Conservation (phyloP, 2,329 filamentous ascomycete genomes). For the Penicillium brasilianum region DNA sequence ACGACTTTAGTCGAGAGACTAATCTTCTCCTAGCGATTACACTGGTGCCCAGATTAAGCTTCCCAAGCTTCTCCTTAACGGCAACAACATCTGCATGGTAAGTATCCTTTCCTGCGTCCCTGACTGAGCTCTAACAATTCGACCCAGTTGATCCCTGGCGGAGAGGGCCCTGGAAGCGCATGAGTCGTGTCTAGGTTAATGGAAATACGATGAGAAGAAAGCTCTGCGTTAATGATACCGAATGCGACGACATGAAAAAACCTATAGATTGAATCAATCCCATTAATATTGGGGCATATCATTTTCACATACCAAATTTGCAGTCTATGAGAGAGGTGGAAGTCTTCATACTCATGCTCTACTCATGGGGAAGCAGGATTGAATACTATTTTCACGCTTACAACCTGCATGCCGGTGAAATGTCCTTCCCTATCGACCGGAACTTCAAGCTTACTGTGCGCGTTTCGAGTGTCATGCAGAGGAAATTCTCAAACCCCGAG, state of each 20-base stretch:
- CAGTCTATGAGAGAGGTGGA: too few species aligned
- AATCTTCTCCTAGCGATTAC: slow-evolving; percentile 71
- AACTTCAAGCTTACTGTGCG: background rate
- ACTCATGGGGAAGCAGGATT: too few species aligned
- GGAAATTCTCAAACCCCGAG: background rate
- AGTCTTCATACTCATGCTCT: too few species aligned
- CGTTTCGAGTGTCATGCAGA: background rate
- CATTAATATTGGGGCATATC: background rate
- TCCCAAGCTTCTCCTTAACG: slow-evolving; percentile 92
- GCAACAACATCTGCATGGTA: slow-evolving; percentile 99
- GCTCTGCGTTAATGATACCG: slow-evolving; percentile 33
- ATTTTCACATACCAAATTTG: background rate
- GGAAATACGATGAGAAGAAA: slow-evolving; percentile 23
- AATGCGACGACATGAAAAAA: slow-evolving; percentile 30
- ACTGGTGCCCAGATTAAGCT: slow-evolving; percentile 85
- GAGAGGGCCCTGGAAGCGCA: slow-evolving; percentile 66
- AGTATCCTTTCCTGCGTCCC: slow-evolving; percentile 25
- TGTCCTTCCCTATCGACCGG: background rate
- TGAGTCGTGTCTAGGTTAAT: slow-evolving; percentile 20
- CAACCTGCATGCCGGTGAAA: background rate
- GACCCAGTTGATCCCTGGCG: slow-evolving; percentile 74
- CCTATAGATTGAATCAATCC: slow-evolving; percentile 24
- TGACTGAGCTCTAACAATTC: slow-evolving; percentile 13
- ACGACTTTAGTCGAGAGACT: slow-evolving; percentile 12
- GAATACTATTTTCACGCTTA: background rate